Conservation (phyloP, 768 basidiomycete species). For the Cyclocybe aegerita region DNA sequence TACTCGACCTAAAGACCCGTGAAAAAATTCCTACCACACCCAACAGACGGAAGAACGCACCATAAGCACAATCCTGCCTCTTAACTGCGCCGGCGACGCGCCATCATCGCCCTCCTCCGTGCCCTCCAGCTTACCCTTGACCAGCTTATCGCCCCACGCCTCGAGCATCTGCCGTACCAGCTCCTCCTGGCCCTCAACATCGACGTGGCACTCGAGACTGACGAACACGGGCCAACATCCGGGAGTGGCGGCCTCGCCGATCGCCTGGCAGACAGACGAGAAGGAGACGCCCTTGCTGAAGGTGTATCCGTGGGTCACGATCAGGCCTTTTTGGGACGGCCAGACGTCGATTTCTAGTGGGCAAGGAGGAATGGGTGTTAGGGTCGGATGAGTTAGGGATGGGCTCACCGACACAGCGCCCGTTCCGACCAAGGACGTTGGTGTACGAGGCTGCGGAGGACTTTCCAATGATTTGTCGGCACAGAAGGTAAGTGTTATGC, state of each 20-base stretch:
- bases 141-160: constrained; percentile 52
- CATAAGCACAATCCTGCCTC: constrained; percentile 59
- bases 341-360: constrained; percentile 62
- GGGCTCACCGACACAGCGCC: constrained; percentile 49
- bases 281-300: constrained; percentile 53
- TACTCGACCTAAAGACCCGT: constrained; percentile 49
- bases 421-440: constrained; percentile 49
- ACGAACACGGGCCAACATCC: constrained; percentile 58
- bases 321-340: constrained; percentile 50
- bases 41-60: constrained; percentile 26
- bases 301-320: constrained; percentile 65
- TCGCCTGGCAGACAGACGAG: constrained; percentile 50
- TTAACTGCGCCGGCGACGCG: constrained; percentile 45
- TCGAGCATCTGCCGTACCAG: constrained; percentile 52
- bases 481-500: constrained; percentile 66
- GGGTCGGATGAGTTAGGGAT: background rate
- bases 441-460: constrained; percentile 54
- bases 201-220: constrained; percentile 64
- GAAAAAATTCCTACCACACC: background rate
- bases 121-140: constrained; percentile 37
- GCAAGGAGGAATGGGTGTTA: background rate
- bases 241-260: constrained; percentile 39
- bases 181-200: constrained; percentile 45
- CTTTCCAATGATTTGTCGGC: constrained; percentile 54
- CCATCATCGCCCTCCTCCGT: constrained; percentile 27